Conservation (phyloP, 257 asterid genomes). For the Rauvolfia tetraphylla region DNA sequence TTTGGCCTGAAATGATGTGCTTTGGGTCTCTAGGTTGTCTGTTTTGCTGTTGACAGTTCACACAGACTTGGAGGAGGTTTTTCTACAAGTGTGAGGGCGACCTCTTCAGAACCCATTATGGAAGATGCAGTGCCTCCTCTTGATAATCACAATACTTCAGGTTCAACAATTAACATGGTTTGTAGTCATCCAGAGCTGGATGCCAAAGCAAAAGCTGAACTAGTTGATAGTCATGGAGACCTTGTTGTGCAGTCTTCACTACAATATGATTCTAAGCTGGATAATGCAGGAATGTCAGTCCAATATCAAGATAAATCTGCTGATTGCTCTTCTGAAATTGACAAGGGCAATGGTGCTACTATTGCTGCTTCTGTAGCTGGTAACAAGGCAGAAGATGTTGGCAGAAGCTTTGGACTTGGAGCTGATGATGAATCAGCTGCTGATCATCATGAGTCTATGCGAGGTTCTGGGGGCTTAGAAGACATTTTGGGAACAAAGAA, state of each 20-base stretch:
- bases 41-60: constrained; percentile 31
- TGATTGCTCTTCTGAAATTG: constrained; percentile 34
- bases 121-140: constrained; percentile 28
- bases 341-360: constrained; percentile 32
- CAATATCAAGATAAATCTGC: constrained; percentile 36
- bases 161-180: constrained; percentile 32
- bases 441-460: constrained; percentile 34
- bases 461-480: constrained; percentile 45
- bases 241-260: constrained; percentile 26
- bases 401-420: constrained; percentile 32
- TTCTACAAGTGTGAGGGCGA: constrained; percentile 30
- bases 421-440: constrained; percentile 42
- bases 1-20: constrained; percentile 5
- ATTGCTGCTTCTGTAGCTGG: constrained; percentile 28
- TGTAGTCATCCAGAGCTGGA: constrained; percentile 37
- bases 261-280: constrained; percentile 32
- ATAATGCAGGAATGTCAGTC: constrained; percentile 27
- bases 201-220: constrained; percentile 45
- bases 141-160: constrained; percentile 31
- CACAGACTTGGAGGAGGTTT: constrained; percentile 31
- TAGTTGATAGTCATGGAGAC: constrained; percentile 30
- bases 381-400: constrained; percentile 37
- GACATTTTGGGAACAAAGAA: constrained; percentile 44
- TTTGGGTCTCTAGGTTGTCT: constrained; percentile 39
- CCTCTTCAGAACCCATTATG: constrained; percentile 36